These are phyloP conservation scores for thale cress (Arabidopsis thaliana) DNA, from an alignment of 345 rosid species.

Conservation along the genomic window TAIR10.1 NC_003076.8:19407001-19407500, in stretches of 20 bases:
- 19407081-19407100: neutral
- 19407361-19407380: constrained; percentile 21
- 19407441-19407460: too few species aligned
- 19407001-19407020: constrained; percentile 54
- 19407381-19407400: neutral
- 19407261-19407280: neutral
- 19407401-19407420: neutral
- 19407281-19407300: neutral
- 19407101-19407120: neutral
- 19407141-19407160: constrained; percentile 61
- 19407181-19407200: constrained; percentile 63
- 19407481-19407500: too few species aligned
- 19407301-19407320: neutral
- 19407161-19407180: constrained; percentile 67
- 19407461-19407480: too few species aligned
- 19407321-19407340: constrained; percentile 26
- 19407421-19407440: too few species aligned
- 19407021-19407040: constrained; percentile 63
- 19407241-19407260: constrained; percentile 9
- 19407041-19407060: neutral
- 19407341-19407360: constrained; percentile 13
- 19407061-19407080: neutral
- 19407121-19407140: constrained; percentile 47
- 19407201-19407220: constrained; percentile 59
- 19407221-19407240: constrained; percentile 60